A percentile compares a stretch with the other conserved stretches of the same genome.
Conservation (phyloP, 805 yeast species). For the Blastobotrys parvus region DNA sequence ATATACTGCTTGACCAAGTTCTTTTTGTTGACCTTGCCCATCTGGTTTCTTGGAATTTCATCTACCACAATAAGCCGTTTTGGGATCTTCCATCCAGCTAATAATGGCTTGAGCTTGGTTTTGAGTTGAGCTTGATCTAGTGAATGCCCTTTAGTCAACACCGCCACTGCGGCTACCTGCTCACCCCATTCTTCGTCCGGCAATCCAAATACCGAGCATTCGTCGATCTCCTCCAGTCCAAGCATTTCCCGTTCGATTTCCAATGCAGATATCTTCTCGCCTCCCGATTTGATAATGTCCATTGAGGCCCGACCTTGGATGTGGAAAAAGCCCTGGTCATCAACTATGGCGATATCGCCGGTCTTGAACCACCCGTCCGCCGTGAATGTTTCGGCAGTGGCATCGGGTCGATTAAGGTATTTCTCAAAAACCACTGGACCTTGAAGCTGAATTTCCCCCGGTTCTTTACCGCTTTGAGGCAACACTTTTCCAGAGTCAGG, state of each 20-base stretch:
- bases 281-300: conserved; percentile 31
- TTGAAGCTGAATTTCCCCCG: conserved; percentile 46
- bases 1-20: conserved; percentile 16
- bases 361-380: conserved; percentile 48
- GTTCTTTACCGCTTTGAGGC: background rate
- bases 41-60: conserved; percentile 27
- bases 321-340: conserved; percentile 36
- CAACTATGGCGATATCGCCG: conserved; percentile 48
- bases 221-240: conserved; percentile 22
- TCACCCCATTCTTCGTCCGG: conserved; percentile 28
- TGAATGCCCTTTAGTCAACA: conserved; percentile 14
- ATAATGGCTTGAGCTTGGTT: conserved; percentile 16
- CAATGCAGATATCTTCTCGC: conserved; percentile 28
- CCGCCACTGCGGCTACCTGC: conserved; percentile 24
- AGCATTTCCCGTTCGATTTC: conserved; percentile 29
- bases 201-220: conserved; percentile 28
- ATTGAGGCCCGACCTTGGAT: conserved; percentile 34
- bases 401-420: conserved; percentile 42
- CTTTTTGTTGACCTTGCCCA: conserved; percentile 31
- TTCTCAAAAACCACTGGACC: conserved; percentile 49
- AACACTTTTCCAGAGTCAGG: conserved; percentile 16
- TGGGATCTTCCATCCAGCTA: conserved; percentile 28
- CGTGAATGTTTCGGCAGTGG: conserved; percentile 37
- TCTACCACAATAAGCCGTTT: conserved; percentile 23
- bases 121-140: conserved; percentile 20